These are phyloP conservation scores for Punctularia strigosozonata DNA, from an alignment of 768 basidiomycete genomes.

Conservation along the genomic window DNA sequence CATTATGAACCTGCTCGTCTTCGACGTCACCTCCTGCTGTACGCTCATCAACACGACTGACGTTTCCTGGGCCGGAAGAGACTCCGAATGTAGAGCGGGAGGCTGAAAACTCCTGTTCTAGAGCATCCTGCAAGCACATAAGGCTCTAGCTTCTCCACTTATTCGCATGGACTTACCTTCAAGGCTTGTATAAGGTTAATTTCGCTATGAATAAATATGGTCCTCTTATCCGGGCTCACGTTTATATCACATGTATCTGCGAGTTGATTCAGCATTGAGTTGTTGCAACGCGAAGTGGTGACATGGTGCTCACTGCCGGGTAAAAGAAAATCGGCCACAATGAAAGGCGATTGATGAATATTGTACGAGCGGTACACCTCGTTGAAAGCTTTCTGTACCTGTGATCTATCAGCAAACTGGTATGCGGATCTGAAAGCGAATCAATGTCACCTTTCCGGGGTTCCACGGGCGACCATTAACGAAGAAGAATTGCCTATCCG, in stretches of 20 bases:
- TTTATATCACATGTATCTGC: constrained; percentile 84
- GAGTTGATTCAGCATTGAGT: neutral
- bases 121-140: constrained; percentile 31
- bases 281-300: constrained; percentile 1
- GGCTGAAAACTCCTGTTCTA: constrained; percentile 59
- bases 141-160: neutral
- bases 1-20: too few relatives aligned
- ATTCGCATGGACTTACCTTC: constrained; percentile 38
- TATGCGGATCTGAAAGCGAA: neutral
- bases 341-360: constrained; percentile 61
- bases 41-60: neutral
- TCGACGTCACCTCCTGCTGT: neutral
- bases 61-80: too few relatives aligned
- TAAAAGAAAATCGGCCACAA: constrained; percentile 73
- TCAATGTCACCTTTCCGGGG: constrained; percentile 46
- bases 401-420: neutral
- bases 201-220: constrained; percentile 85
- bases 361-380: constrained; percentile 87
- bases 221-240: constrained; percentile 94
- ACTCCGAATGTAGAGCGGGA: constrained; percentile 67
- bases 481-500: constrained; percentile 87
- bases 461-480: constrained; percentile 87
- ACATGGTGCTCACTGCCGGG: constrained; percentile 67
- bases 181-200: constrained; percentile 63
- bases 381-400: constrained; percentile 86